Evolutionary conservation across 345 rosid genomes (phyloP).

Genomic region (Rhodomyrtus tomentosa): DNA sequence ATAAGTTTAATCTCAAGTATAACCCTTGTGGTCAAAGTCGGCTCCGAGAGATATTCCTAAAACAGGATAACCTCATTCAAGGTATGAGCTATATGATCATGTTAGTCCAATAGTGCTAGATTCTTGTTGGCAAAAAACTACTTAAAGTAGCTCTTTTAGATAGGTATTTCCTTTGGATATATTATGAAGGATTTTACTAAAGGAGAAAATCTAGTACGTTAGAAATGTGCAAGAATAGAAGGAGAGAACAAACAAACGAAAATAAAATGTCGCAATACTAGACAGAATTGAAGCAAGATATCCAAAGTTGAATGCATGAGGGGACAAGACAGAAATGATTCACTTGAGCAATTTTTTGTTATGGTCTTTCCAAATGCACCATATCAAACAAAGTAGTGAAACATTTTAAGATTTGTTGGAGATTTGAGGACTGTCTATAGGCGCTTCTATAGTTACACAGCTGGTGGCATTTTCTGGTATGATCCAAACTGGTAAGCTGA

Average conservation of each 20-base stretch:
- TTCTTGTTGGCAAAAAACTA: background rate
- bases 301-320: background rate
- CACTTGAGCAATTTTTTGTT: no score
- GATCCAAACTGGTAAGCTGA: background rate
- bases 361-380: background rate
- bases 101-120: background rate
- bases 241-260: background rate
- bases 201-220: background rate
- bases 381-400: background rate
- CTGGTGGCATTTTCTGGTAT: background rate
- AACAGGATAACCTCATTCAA: slow-evolving; percentile 98
- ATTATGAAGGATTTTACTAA: background rate
- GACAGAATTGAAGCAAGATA: background rate
- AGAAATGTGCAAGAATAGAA: background rate
- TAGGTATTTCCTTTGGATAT: background rate
- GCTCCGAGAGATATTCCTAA: slow-evolving; percentile 98
- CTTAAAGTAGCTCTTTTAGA: background rate
- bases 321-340: background rate
- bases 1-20: slow-evolving; percentile 96
- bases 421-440: background rate
- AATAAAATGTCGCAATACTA: background rate
- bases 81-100: slow-evolving; percentile 24
- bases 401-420: background rate
- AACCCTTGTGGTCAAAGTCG: slow-evolving; percentile 99
- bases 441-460: background rate